These are phyloP conservation scores for Spatholobus suberectus DNA, from an alignment of 306 rosid species.

Conservation along the genomic window DNA sequence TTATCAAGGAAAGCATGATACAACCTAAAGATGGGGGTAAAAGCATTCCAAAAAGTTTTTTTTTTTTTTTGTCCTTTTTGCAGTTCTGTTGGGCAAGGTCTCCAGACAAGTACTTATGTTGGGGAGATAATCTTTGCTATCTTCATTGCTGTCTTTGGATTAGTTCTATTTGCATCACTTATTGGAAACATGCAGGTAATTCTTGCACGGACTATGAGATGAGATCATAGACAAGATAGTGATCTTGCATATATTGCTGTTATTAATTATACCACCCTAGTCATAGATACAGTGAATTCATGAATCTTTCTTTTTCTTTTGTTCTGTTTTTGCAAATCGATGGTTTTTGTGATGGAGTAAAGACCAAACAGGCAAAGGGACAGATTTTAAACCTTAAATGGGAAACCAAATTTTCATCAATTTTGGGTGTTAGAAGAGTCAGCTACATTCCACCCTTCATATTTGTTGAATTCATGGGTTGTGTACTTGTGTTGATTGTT, in stretches of 20 bases:
- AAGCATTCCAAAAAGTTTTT: conserved; percentile 21
- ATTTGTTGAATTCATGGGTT: conserved; percentile 17
- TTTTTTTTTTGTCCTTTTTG: conserved; percentile 12
- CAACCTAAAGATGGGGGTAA: not conserved
- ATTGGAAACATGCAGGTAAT: conserved; percentile 96
- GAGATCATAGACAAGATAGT: conserved; percentile 9
- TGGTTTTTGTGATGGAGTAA: conserved; percentile 1
- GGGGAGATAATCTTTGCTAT: conserved; percentile 78
- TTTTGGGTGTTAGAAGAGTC: not conserved
- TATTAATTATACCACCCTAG: not conserved
- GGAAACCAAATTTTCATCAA: not conserved
- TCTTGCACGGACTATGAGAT: conserved; percentile 12
- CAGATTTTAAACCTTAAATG: not conserved
- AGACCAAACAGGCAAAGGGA: not conserved
- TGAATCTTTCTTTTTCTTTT: not conserved
- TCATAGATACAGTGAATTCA: not conserved
- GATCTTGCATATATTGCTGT: not conserved
- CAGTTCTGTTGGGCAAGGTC: conserved; percentile 87
- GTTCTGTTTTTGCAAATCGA: not conserved
- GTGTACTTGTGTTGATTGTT: conserved; percentile 15
- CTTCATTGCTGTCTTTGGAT: conserved; percentile 69
- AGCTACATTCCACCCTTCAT: not conserved
- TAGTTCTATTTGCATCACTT: conserved; percentile 77
- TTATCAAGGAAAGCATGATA: not conserved
- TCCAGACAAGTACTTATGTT: conserved; percentile 63